Conservation (phyloP, 352 stramenopile species). For the Phytophthora agathidicida region DNA sequence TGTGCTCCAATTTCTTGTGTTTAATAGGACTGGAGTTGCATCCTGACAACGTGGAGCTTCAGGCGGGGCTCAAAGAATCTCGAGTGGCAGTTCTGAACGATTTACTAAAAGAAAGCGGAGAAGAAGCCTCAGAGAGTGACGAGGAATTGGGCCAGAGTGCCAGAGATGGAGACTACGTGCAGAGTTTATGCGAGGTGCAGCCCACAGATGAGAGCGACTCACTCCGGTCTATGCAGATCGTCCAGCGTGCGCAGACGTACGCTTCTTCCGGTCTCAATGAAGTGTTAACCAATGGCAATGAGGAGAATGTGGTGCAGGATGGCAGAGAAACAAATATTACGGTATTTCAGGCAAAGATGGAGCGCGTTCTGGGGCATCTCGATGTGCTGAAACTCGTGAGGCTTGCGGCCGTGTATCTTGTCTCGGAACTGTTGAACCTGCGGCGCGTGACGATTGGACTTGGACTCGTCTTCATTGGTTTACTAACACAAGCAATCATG, state of each 20-base stretch:
- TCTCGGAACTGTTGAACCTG: constrained; percentile 62
- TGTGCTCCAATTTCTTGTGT: not conserved
- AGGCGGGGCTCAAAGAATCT: constrained; percentile 48
- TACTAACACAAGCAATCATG: constrained; percentile 58
- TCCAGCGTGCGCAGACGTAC: constrained; percentile 27
- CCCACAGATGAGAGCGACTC: not conserved
- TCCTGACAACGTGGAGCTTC: constrained; percentile 44
- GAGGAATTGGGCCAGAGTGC: not conserved
- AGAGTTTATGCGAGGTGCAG: constrained; percentile 2
- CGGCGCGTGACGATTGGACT: constrained; percentile 53
- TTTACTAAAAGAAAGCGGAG: constrained; percentile 42
- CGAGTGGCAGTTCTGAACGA: constrained; percentile 61
- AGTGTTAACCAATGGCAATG: constrained; percentile 2
- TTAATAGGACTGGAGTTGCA: constrained; percentile 50
- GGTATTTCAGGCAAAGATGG: constrained; percentile 66
- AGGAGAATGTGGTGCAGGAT: constrained; percentile 11
- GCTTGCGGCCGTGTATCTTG: constrained; percentile 54
- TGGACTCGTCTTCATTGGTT: constrained; percentile 49
- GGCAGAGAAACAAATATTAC: constrained; percentile 14
- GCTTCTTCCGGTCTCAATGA: constrained; percentile 20
- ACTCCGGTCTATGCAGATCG: constrained; percentile 21
- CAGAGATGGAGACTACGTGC: not conserved
- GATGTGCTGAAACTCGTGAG: constrained; percentile 59
- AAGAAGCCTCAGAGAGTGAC: constrained; percentile 12
- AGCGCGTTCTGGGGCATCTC: constrained; percentile 56